Base-by-base conservation (phyloP, 139 green algal genomes). In the Chlorella sp. region DNA sequence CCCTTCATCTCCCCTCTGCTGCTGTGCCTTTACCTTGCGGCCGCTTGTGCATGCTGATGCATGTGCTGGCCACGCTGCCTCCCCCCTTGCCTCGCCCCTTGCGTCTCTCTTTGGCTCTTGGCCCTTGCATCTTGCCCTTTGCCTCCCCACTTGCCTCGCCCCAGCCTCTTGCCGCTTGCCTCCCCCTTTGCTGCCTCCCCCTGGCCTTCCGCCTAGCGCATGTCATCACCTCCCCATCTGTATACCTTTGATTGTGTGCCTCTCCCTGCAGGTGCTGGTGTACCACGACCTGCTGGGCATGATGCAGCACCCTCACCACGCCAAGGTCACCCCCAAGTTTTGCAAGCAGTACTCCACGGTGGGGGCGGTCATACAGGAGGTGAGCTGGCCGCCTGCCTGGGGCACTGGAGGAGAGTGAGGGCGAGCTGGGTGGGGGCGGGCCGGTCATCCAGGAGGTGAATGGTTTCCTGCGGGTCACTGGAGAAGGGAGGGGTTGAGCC, bases 241-340 rank as follows among this genome's bases (percentile, higher is more conserved):
- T 0, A 0, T 0, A 40, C 32, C 36, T 34, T 39, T 32, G n/a
- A n/a, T 18, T 30, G 34, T 34, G n/a, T n/a, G n/a, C n/a, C 48
- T 18, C 9, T 3, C 1, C 1, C 0, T 1, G 24, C 96, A 99
- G 97, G 98, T 99, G 86, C 93, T 99, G 69, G 98, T 99, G 78
- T 99, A 99, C 84, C 98, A 99, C 86, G 98, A 99, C 93, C 91
- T 99, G 88, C 93, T 99, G 80, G 98, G 98, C 69, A 99, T 99
- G 96, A 97, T 99, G 95, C 96, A 96, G 82, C 98, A 99, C 91
- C 98, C 98, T 19, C 98, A 99, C 92, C 96, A 99, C 81, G 96
- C 95, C 83, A 99, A 99, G 92, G 97, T 99, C 53, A 98, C 98
- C 5, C 98, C 98, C 81, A 99, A 99, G 92, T 99, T 99, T 91